Evolutionary conservation across 1,284 basidiomycete genomes (phyloP), one percentile per base, ranked within the genome.

Genomic region (Vanrija sp.): DNA sequence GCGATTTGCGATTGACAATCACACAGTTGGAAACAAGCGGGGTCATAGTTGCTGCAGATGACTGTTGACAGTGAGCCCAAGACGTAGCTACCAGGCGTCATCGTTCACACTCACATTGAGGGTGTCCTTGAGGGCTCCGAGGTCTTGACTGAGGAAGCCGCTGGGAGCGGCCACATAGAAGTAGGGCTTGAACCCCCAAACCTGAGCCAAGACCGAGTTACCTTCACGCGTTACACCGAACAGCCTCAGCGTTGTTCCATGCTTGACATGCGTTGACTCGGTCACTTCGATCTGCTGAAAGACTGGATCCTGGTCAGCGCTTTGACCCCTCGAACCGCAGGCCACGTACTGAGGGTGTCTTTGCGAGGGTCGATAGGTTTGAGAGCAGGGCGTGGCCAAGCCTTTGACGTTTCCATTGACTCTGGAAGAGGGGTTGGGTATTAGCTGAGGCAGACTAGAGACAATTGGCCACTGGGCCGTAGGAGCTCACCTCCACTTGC

Each of bases 201-300:
- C 81, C 61, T 87, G 84, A 0, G 86, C 87, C 15, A 96, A 80
- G 3, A 97, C 88, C 52, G 92, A 96, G 71, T 96, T 83, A 1
- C 93, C 94, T 2, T 79, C 80, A 85, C 91, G 63, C 0, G 91
- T 96, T 5, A 96, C 88, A 45, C 93, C 93, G 73, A 87, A 97
- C 78, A 96, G 84, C 40, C 89, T 81, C 34, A 96, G 66, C 46
- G 80, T 81, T 0, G 83, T 79, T 2, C 75, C 78, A 23, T 80
- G 79, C 6, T 75, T 81, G 0, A 72, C 62, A 57, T 87, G 85
- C 4, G 80, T 80, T 3, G 85, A 79, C 57, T 89, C 86, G 62
- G 94, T 89, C 10, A 97, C 82, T 61, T 97, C 94, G 55, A 93
- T 93, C 73, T 97, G 94, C 72, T 97, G 93, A 66, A 97, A 96